phyloP scores from a whole-genome alignment of 129 eudicot genomes.

The Logfia minima region DNA sequence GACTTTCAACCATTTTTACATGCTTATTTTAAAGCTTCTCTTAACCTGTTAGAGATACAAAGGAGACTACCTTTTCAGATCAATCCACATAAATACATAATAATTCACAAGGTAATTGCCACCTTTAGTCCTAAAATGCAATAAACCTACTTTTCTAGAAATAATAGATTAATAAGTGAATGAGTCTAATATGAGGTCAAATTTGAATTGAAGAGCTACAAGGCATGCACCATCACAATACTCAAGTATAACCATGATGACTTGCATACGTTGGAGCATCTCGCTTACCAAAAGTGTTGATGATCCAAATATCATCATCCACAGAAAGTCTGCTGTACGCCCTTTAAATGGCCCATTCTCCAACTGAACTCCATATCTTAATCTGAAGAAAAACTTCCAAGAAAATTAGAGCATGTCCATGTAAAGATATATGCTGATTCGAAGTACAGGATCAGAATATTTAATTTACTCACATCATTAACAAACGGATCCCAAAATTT shows the following conservation, averaged over 20 bases:
- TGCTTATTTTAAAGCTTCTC: not conserved
- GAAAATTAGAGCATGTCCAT: constrained; percentile 10
- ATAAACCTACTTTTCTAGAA: not conserved
- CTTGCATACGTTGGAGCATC: constrained; percentile 11
- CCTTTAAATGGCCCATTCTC: constrained; percentile 81
- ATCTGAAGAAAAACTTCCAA: constrained; percentile 12
- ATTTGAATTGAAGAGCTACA: not conserved
- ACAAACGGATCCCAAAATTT: constrained; percentile 86
- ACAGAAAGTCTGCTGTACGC: constrained; percentile 83
- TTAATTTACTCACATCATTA: constrained; percentile 74
- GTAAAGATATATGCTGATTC: not conserved
- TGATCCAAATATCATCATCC: constrained; percentile 92
- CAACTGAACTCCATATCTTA: constrained; percentile 88
- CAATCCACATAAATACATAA: not conserved
- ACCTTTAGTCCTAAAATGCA: not conserved
- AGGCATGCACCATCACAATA: not conserved
- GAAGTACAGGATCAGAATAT: not conserved
- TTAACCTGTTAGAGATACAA: not conserved
- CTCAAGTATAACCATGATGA: constrained; percentile 9
- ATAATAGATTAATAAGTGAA: not conserved
- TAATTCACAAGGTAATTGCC: not conserved
- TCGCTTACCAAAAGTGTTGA: constrained; percentile 52
- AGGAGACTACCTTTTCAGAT: not conserved
- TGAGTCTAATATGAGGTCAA: not conserved
- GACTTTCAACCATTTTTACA: not conserved